These are phyloP conservation scores for Diaporthe nobilis DNA, from an alignment of 2,329 filamentous ascomycete genomes.

Conservation along the genomic window DNA sequence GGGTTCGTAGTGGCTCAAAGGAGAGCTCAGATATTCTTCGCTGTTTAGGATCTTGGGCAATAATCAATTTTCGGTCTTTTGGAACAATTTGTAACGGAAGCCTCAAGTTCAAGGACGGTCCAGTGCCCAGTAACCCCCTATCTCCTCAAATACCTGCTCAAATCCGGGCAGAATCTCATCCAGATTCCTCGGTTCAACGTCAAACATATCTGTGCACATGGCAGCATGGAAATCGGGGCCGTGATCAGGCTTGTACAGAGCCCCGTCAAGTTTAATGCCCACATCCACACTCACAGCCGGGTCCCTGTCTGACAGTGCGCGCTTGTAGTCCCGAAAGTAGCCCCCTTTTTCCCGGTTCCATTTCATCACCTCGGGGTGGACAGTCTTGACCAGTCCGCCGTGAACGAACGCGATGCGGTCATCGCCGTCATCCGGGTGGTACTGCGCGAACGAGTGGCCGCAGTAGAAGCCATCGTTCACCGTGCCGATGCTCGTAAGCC, in stretches of 20 bases:
- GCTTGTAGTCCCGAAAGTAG: conserved; percentile 50
- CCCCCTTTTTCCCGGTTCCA: conserved; percentile 47
- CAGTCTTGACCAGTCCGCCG: conserved; percentile 51
- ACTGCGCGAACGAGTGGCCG: conserved; percentile 52
- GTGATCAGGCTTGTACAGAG: conserved; percentile 38
- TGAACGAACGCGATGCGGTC: conserved; percentile 50
- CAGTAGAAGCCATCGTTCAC: conserved; percentile 48
- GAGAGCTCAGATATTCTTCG: not conserved
- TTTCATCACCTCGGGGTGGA: conserved; percentile 45
- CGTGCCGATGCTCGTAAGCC: conserved; percentile 51
- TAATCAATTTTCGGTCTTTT: not conserved
- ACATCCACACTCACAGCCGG: conserved; percentile 35
- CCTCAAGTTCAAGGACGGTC: not conserved
- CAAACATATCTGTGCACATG: conserved; percentile 43
- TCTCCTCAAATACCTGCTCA: conserved; percentile 10
- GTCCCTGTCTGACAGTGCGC: conserved; percentile 39
- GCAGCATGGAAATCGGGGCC: conserved; percentile 35
- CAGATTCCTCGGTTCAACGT: conserved; percentile 40
- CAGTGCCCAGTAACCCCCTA: conserved; percentile 15
- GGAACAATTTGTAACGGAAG: not conserved
- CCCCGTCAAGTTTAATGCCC: conserved; percentile 42
- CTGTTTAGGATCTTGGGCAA: not conserved
- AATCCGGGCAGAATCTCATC: conserved; percentile 41
- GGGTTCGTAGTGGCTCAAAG: not conserved
- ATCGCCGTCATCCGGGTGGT: conserved; percentile 50